These are phyloP conservation scores for Gracilaria domingensis DNA, from an alignment of 23 red algal species.

Conservation along the genomic window DNA sequence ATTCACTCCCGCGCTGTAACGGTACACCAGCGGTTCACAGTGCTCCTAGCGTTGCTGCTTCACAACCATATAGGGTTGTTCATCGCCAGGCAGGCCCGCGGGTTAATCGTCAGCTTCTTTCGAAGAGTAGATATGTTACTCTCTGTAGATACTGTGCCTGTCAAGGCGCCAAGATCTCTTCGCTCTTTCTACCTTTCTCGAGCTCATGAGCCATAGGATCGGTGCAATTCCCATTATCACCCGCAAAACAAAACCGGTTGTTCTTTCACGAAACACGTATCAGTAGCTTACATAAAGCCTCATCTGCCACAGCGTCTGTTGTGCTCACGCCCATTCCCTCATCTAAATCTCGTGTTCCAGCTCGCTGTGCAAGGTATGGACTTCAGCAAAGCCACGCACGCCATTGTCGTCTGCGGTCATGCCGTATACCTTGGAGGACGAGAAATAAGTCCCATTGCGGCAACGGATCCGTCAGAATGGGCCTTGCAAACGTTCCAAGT, in stretches of 20 bases:
- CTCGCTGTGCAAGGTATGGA: neutral
- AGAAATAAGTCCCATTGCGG: slow-evolving; percentile 10
- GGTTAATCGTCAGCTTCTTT: too few species aligned
- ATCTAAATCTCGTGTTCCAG: neutral
- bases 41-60: neutral
- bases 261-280: neutral
- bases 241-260: too few species aligned
- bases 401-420: slow-evolving; percentile 84
- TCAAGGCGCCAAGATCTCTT: too few species aligned
- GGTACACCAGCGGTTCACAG: neutral
- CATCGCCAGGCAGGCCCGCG: too few species aligned
- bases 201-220: neutral
- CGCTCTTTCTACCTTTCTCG: neutral
- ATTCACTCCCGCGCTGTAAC: too few species aligned
- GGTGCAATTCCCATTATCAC: too few species aligned
- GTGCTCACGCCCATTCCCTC: neutral
- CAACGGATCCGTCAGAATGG: slow-evolving; percentile 53
- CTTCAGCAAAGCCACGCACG: slow-evolving; percentile 40
- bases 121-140: too few species aligned
- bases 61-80: neutral
- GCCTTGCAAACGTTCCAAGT: slow-evolving; percentile 67
- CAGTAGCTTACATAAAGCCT: neutral
- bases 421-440: slow-evolving; percentile 73
- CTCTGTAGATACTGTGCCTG: too few species aligned
- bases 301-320: neutral